Evolutionary conservation across 768 basidiomycete species (phyloP).

Genomic region (Hirschioporus abietinus): DNA sequence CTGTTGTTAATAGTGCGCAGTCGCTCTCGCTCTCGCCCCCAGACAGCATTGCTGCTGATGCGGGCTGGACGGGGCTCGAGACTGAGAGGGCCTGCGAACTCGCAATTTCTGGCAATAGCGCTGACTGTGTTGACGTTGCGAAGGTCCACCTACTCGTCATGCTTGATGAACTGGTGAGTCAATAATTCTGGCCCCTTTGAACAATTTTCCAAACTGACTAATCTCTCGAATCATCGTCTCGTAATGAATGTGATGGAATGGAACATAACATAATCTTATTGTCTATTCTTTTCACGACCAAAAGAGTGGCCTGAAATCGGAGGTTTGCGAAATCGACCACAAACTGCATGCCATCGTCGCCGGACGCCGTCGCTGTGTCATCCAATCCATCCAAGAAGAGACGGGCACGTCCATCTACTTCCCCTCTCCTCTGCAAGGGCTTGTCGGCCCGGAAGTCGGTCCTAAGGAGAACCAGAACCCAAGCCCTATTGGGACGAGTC

Average conservation of each 20-base stretch:
- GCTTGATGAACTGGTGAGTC: conserved; percentile 87
- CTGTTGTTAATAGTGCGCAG: conserved; percentile 84
- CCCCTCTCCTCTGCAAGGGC: conserved; percentile 84
- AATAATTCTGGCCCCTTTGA: conserved; percentile 11
- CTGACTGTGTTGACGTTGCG: conserved; percentile 87
- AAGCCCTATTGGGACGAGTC: conserved; percentile 29
- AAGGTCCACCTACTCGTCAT: conserved; percentile 88
- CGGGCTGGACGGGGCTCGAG: conserved; percentile 87
- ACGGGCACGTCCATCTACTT: conserved; percentile 96
- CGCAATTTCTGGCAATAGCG: conserved; percentile 74
- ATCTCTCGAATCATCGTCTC: neutral
- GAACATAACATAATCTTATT: neutral
- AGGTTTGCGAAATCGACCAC: conserved; percentile 90
- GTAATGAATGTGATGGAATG: neutral
- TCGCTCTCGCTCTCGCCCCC: conserved; percentile 71
- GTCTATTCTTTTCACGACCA: neutral
- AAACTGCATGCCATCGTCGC: conserved; percentile 90
- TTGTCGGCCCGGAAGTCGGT: conserved; percentile 62
- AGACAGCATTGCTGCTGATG: conserved; percentile 68
- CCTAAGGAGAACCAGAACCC: conserved; percentile 33
- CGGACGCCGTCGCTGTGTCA: conserved; percentile 76
- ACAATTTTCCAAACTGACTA: conserved; percentile 15
- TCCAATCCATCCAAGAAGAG: conserved; percentile 94
- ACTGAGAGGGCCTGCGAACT: conserved; percentile 92
- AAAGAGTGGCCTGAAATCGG: conserved; percentile 87